These are phyloP conservation scores for Viola pubescens DNA, from an alignment of 441 rosid genomes.

Conservation along the genomic window DNA sequence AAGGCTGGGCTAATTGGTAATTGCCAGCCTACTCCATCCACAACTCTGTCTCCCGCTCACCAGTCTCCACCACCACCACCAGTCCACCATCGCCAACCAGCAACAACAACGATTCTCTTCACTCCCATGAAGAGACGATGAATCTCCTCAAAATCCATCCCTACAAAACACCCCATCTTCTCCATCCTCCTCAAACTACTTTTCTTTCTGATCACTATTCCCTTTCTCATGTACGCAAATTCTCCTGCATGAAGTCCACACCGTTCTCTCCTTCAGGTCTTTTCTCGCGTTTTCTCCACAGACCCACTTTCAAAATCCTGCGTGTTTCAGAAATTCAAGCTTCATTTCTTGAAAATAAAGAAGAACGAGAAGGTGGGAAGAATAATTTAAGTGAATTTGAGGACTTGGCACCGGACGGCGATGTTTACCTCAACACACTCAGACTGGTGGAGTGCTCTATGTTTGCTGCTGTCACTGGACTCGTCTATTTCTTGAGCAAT, in stretches of 20 bases:
- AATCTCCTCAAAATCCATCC: conserved; percentile 35
- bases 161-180: conserved; percentile 15
- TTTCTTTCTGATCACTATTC: neutral
- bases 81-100: neutral
- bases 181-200: conserved; percentile 21
- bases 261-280: neutral
- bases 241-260: neutral
- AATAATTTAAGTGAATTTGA: conserved; percentile 21
- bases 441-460: conserved; percentile 88
- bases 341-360: conserved; percentile 17
- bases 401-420: conserved; percentile 41
- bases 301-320: conserved; percentile 22
- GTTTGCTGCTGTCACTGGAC: conserved; percentile 10
- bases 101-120: neutral
- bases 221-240: conserved; percentile 10
- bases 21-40: too few species aligned
- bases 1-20: too few species aligned
- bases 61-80: neutral
- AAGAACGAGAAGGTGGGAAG: conserved; percentile 20
- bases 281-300: conserved; percentile 20
- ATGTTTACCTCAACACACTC: conserved; percentile 55
- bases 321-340: conserved; percentile 24
- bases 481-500: neutral
- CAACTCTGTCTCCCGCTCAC: neutral
- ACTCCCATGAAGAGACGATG: conserved; percentile 15